Evolutionary conservation across 345 rosid genomes (phyloP).

Genomic region (Crucihimalaya himalaica): DNA sequence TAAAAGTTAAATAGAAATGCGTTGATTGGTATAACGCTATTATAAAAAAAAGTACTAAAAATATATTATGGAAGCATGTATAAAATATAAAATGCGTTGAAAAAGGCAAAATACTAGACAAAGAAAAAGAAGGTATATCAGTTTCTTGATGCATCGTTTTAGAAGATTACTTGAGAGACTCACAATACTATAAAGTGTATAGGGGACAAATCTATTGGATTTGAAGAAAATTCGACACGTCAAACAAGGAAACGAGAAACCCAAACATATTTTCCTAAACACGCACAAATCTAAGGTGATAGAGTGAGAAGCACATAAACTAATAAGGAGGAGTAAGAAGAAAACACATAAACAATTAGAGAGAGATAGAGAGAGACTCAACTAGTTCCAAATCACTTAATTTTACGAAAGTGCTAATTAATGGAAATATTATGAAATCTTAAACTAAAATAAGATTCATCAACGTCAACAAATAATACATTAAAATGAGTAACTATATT

Average conservation of each 20-base stretch:
- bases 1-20: background rate
- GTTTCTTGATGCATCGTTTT: background rate
- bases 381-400: background rate
- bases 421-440: background rate
- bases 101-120: background rate
- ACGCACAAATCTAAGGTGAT: background rate
- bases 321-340: background rate
- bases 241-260: slow-evolving; percentile 13
- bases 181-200: slow-evolving; percentile 12
- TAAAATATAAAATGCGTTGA: background rate
- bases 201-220: slow-evolving; percentile 12
- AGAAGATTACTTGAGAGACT: background rate
- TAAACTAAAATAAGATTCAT: background rate
- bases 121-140: no score
- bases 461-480: background rate
- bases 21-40: background rate
- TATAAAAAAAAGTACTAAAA: background rate
- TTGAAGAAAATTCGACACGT: slow-evolving; percentile 18
- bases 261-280: background rate
- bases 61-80: background rate
- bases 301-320: background rate
- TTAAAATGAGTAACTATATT: background rate
- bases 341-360: background rate
- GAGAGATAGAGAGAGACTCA: background rate
- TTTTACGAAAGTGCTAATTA: background rate